phyloP scores from a whole-genome alignment of 2,329 filamentous ascomycete genomes.

The Tolypocladium endophyticum region DNA sequence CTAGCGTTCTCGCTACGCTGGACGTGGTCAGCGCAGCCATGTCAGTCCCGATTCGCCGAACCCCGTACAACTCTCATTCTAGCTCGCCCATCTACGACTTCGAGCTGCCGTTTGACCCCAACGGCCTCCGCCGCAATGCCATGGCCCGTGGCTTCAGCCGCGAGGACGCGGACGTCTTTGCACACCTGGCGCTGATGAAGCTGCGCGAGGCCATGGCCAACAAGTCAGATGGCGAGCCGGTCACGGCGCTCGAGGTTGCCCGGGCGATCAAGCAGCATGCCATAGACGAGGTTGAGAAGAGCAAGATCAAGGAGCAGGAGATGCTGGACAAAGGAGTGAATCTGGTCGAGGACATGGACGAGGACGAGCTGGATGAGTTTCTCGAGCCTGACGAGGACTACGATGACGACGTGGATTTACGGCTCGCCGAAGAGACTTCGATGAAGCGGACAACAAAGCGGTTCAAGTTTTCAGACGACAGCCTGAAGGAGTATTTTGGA shows the following conservation, averaged over 20 bases:
- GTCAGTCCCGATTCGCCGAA: neutral
- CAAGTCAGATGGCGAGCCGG: conserved; percentile 2
- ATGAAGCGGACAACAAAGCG: conserved; percentile 11
- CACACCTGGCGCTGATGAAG: conserved; percentile 10
- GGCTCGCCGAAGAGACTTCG: conserved; percentile 4
- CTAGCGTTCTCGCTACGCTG: neutral
- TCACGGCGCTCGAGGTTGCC: conserved; percentile 8
- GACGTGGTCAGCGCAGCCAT: neutral
- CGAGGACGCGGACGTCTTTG: conserved; percentile 10
- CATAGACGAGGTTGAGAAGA: conserved; percentile 6
- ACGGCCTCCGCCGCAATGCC: conserved; percentile 8
- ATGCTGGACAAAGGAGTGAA: conserved; percentile 3
- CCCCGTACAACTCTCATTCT: neutral
- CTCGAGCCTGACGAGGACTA: neutral
- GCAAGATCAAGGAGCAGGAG: conserved; percentile 1
- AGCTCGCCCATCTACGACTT: conserved; percentile 5
- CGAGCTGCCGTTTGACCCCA: conserved; percentile 9
- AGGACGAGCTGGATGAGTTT: conserved; percentile 1
- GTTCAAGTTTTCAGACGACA: conserved; percentile 17
- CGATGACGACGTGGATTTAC: neutral
- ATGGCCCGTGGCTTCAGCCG: conserved; percentile 8
- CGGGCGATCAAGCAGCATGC: conserved; percentile 11
- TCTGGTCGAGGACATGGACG: conserved; percentile 6
- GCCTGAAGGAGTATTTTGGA: conserved; percentile 16
- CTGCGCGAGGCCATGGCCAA: conserved; percentile 5